These are phyloP conservation scores for Diutina scorzettiae DNA, from an alignment of 1,139 yeast species.

Conservation along the genomic window DNA sequence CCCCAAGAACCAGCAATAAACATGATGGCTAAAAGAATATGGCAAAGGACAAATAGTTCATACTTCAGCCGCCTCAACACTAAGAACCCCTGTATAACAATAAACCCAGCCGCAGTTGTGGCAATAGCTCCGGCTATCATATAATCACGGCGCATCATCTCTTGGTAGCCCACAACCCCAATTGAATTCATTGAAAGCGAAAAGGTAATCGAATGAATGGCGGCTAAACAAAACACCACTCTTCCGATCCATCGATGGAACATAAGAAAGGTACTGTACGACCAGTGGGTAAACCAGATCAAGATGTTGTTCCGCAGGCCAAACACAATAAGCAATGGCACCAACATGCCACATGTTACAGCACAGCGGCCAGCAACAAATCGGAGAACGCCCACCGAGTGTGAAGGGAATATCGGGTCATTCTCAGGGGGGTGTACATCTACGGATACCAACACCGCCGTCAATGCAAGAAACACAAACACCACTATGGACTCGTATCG, in stretches of 20 bases:
- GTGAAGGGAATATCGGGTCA: not conserved
- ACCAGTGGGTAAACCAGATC: slow-evolving; percentile 3
- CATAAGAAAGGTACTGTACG: not conserved
- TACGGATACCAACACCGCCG: not conserved
- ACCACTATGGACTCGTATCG: slow-evolving; percentile 2
- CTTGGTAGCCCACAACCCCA: not conserved
- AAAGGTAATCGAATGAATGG: not conserved
- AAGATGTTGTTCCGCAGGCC: slow-evolving; percentile 1
- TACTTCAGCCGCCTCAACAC: slow-evolving; percentile 45
- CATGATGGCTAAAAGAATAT: slow-evolving; percentile 43
- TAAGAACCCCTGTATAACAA: slow-evolving; percentile 13
- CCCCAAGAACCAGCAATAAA: slow-evolving; percentile 49
- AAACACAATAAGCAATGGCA: not conserved
- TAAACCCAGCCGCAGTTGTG: not conserved
- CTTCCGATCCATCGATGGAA: slow-evolving; percentile 5
- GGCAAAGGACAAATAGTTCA: slow-evolving; percentile 51
- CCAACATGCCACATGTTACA: not conserved
- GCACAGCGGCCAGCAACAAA: slow-evolving; percentile 3
- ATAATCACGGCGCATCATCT: slow-evolving; percentile 2
- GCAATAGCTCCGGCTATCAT: slow-evolving; percentile 3
- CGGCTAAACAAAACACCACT: slow-evolving; percentile 1
- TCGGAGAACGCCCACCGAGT: not conserved
- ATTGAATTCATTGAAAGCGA: slow-evolving; percentile 1
- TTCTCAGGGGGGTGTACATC: not conserved
- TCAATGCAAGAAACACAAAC: not conserved